Evolutionary conservation across 1,284 basidiomycete species (phyloP), one percentile per base, ranked within the genome.

Genomic region (Cryptococcus depauperatus): DNA sequence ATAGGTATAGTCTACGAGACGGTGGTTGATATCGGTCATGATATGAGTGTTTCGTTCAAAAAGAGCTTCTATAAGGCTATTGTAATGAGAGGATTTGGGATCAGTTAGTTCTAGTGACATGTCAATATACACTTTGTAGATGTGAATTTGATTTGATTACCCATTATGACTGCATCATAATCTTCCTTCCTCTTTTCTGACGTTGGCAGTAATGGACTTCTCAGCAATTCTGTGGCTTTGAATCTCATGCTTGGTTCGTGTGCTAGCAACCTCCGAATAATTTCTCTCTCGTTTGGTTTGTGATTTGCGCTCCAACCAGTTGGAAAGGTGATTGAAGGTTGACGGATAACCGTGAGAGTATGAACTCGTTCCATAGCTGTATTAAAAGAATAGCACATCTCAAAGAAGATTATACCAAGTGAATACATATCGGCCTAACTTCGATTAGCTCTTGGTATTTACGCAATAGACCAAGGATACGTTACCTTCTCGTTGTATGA

Each of bases 371-470:
- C 92, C 44, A 87, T 79, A 2, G 80, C 82, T 0, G 92, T 96
- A n/a, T 78, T 76, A 71, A 95, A 93, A 59, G 73, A 63, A 38
- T 84, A 89, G 64, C 91, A 90, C 90, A 96, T 95, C 73, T 97
- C 92, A 62, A 97, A 97, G 70, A 96, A 93, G 23, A 96, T 91
- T 58, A 97, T 83, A 28, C 87, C 92, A 5, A 95, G 78, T 61
- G 88, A 92, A 64, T 95, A 97, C 77, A 97, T 84, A 64, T 97
- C 92, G 3, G 91, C 91, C 64, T 95, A 46, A 22, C 33, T 9
- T 16, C 11, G 27, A 5, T 3, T 10, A 32, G 13, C 11, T 40
- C 10, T 7, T 11, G 16, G 26, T 14, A 35, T 14, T 14, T 11
- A 23, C 3, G 10, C 6, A 11, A 16, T 19, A 18, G n/a, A 25